Evolutionary conservation across 1,284 basidiomycete genomes (phyloP), one percentile per base, ranked within the genome.

Genomic region (Malassezia equina): DNA sequence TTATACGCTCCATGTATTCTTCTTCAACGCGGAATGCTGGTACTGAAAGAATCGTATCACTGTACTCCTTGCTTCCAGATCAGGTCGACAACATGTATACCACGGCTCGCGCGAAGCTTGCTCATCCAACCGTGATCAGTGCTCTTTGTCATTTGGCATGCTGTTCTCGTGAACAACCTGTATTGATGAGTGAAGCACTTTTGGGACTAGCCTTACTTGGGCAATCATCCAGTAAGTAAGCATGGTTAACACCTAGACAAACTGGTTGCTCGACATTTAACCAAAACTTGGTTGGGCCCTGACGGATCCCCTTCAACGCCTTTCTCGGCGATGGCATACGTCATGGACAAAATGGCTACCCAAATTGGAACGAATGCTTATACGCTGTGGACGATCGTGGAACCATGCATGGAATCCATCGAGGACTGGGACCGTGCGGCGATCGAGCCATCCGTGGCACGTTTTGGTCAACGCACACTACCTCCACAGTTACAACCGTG

Each of bases 121-220:
- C 50, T 54, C 11, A 51, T 47, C 44, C 48, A 57, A 19, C 33
- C 23, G 63, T 67, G 19, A 47, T 63, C 6, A 54, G 60, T 5
- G 81, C 83, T 11, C 78, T 95, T 24, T 81, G 83, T 1, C 82
- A 81, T 58, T 81, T 94, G 63, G 78, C 93, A 21, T 81, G 82
- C 15, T 80, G 84, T 59, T 88, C 87, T 65, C 81, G 80, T 60
- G 84, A 84, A 71, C 88, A 89, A 68, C 85, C 87, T 0, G 79
- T 90, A 42, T 79, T 96, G 28, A 80, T 94, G 58, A 93, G 91
- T 67, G 93, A 96, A 75, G 88, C 85, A 0, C 79, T 94, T 25
- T 81, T 95, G 25, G 86, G 86, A 1, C 76, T 94, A 57, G 86
- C 85, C 32, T 75, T 95, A 47, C 75, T 94, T 59, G 82, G 81